Conservation (phyloP, 495 filamentous ascomycete genomes). For the Penicillium odoratum region DNA sequence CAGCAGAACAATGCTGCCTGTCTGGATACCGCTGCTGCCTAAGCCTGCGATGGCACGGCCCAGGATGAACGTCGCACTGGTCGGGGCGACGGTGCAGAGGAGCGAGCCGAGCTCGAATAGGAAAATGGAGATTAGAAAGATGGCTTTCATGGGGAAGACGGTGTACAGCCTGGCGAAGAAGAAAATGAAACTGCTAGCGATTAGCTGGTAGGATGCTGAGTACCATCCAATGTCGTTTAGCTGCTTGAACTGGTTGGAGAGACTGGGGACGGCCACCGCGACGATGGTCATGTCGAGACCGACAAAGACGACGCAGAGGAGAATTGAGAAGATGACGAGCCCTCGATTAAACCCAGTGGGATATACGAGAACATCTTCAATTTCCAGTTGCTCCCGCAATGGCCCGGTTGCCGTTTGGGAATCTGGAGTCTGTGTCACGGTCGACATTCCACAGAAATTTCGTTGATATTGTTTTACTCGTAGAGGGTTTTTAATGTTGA, state of each 20-base stretch:
- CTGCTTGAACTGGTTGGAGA: not conserved
- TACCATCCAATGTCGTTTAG: not conserved
- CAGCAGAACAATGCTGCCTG: constrained; percentile 37
- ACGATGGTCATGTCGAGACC: not conserved
- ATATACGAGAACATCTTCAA: not conserved
- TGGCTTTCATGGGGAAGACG: not conserved
- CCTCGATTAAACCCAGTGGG: not conserved
- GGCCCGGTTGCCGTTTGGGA: not conserved
- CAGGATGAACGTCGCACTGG: not conserved
- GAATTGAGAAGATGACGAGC: not conserved
- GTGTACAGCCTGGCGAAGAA: not conserved
- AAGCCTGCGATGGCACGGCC: not conserved
- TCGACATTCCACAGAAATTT: not conserved
- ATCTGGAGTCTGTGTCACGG: not conserved
- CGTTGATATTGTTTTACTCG: not conserved
- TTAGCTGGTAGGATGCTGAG: not conserved
- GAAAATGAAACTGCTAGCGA: not conserved
- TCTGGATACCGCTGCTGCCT: not conserved
- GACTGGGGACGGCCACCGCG: not conserved
- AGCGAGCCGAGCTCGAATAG: not conserved
- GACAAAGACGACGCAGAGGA: not conserved
- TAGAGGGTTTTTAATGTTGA: not conserved
- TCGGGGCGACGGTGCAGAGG: not conserved
- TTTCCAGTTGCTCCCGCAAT: not conserved
- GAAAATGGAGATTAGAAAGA: not conserved